Evolutionary conservation across 768 basidiomycete species (phyloP).

Genomic region (Kwoniella europaea): DNA sequence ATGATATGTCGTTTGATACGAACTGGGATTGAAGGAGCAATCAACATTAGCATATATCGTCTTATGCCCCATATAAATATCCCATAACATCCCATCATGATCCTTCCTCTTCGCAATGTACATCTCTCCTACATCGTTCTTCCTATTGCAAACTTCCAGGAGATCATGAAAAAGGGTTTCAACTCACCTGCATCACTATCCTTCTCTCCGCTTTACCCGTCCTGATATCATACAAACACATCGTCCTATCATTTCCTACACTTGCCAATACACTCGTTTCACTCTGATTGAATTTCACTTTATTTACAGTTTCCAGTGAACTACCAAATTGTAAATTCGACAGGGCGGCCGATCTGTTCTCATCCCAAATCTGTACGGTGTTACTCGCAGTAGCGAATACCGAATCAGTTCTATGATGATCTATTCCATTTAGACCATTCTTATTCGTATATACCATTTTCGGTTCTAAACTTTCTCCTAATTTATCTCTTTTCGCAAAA

Average conservation of each 20-base stretch:
- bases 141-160: too few relatives aligned
- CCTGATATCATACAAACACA: conserved; percentile 93
- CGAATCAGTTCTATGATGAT: conserved; percentile 87
- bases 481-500: conserved; percentile 38
- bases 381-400: conserved; percentile 93
- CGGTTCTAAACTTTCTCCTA: conserved; percentile 62
- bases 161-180: too few relatives aligned
- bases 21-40: conserved; percentile 63
- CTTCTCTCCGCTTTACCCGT: conserved; percentile 94
- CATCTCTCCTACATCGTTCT: too few relatives aligned
- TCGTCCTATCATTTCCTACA: conserved; percentile 91
- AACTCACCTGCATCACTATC: conserved; percentile 80
- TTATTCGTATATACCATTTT: conserved; percentile 81
- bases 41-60: too few relatives aligned
- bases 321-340: conserved; percentile 86
- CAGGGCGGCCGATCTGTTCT: conserved; percentile 85
- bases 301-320: conserved; percentile 83
- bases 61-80: too few relatives aligned
- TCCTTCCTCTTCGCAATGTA: too few relatives aligned
- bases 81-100: too few relatives aligned
- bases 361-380: conserved; percentile 96
- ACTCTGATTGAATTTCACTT: conserved; percentile 88
- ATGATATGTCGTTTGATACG: conserved; percentile 84
- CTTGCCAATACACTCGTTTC: conserved; percentile 94
- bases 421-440: conserved; percentile 89